Base-by-base conservation (phyloP, 495 filamentous ascomycete species). In the Penicillium salamii region DNA sequence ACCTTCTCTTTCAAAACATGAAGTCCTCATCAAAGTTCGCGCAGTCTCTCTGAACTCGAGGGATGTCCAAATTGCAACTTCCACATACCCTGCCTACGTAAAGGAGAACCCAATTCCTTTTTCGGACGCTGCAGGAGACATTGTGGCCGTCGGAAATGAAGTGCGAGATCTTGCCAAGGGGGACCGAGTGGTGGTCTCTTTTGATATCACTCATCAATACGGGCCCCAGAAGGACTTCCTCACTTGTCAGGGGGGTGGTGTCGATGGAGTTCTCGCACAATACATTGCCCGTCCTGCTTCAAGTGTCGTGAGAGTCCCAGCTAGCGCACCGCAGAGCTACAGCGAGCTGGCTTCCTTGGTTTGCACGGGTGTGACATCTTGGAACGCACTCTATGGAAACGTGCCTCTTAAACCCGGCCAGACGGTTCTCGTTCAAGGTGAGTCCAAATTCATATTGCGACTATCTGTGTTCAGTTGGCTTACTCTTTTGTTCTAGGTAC, bases 361-460 rank as follows among this genome's bases (percentile, higher is more conserved):
- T 0, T 69, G 62, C 38, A 63, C 88, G 0, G 88, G 72, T 3
- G 52, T 89, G 42, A 90, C 88, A 5, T 80, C 79, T 0, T 92
- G 88, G 87, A 91, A 90, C 46, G 79, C 78, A 4, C 70, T 90
- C 1, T 90, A 85, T 55, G 86, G 84, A 0, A 58, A 86, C 5
- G 50, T 62, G 5, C 70, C 74, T 0, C 36, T 75, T 1, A 67
- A 66, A 6, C 78, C 74, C 38, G 87, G 87, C 0, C 72, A 90
- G 35, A 72, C 57, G 8, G 84, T 91, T 3, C 66, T 92, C 18
- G 79, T 80, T 5, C 85, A 88, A 54, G 87, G 87, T 35, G 84
- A 7, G 51, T 46, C 8, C 2, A 44, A 3, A 14, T 33, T 42
- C 26, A 4, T 38, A 20, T 32, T 32, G 7, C 7, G 29, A 8